These are phyloP conservation scores for Chaetomium fimeti DNA, from an alignment of 495 filamentous ascomycete genomes.

Conservation along the genomic window DNA sequence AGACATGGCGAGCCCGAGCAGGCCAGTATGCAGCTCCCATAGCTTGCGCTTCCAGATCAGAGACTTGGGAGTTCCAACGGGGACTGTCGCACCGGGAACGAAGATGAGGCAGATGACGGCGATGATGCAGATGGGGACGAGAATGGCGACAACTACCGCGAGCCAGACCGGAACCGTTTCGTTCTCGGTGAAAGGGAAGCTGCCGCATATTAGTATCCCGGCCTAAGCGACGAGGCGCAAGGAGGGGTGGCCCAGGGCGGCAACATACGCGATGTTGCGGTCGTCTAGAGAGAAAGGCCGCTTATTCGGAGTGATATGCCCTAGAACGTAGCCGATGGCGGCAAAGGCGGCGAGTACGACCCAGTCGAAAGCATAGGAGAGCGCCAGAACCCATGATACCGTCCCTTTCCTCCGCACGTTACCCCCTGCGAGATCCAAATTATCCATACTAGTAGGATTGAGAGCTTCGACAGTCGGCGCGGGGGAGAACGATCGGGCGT, in stretches of 20 bases:
- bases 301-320: conserved; percentile 56
- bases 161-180: conserved; percentile 67
- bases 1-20: conserved; percentile 69
- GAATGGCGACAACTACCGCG: conserved; percentile 56
- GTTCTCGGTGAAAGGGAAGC: conserved; percentile 69
- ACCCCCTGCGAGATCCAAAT: conserved; percentile 20
- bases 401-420: conserved; percentile 28
- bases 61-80: conserved; percentile 61
- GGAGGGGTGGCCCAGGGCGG: not conserved
- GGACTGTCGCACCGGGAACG: conserved; percentile 61
- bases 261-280: conserved; percentile 46
- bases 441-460: conserved; percentile 29
- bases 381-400: conserved; percentile 34
- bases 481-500: conserved; percentile 27
- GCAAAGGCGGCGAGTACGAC: conserved; percentile 42
- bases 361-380: conserved; percentile 52
- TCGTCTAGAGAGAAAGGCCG: conserved; percentile 51
- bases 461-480: conserved; percentile 23
- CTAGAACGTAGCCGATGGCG: conserved; percentile 45
- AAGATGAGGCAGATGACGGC: conserved; percentile 69
- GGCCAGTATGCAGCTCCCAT: conserved; percentile 82
- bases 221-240: not conserved
- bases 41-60: conserved; percentile 69
- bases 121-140: conserved; percentile 64
- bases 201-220: conserved; percentile 16